phyloP scores from a whole-genome alignment of 2,329 filamentous ascomycete genomes.

The Verticillium alfalfae region DNA sequence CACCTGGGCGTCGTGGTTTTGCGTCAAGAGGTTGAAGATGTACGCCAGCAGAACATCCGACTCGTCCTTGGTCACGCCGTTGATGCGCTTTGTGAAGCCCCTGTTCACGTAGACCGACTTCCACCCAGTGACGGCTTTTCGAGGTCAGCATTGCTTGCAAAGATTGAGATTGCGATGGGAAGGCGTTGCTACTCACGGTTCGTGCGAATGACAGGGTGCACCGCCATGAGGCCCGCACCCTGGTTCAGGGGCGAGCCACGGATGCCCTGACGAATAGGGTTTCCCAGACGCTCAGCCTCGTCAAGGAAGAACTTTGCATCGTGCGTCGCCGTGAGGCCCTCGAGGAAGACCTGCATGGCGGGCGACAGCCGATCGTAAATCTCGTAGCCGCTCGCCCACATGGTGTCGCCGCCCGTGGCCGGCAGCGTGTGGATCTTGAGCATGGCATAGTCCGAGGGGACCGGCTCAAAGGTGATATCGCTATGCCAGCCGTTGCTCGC shows the following conservation, averaged over 20 bases:
- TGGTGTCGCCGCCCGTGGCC: slow-evolving; percentile 32
- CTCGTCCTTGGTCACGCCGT: slow-evolving; percentile 48
- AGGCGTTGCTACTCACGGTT: slow-evolving; percentile 30
- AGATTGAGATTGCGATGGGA: not conserved
- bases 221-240: slow-evolving; percentile 42
- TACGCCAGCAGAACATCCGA: slow-evolving; percentile 44
- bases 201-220: slow-evolving; percentile 51
- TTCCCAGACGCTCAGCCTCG: slow-evolving; percentile 40
- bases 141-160: not conserved
- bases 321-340: slow-evolving; percentile 42
- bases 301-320: slow-evolving; percentile 45
- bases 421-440: slow-evolving; percentile 38
- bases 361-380: slow-evolving; percentile 49
- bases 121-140: slow-evolving; percentile 47
- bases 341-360: slow-evolving; percentile 38
- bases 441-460: slow-evolving; percentile 40
- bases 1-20: slow-evolving; percentile 54
- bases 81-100: slow-evolving; percentile 48
- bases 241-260: slow-evolving; percentile 54
- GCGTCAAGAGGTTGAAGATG: slow-evolving; percentile 39
- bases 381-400: slow-evolving; percentile 47
- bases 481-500: slow-evolving; percentile 28
- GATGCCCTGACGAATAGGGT: slow-evolving; percentile 33
- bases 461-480: slow-evolving; percentile 36
- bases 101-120: slow-evolving; percentile 47